Percentiles rank a stretch among this genome's conserved stretches.
Evolutionary conservation across 768 basidiomycete genomes (phyloP).

Genomic region (Ephemerocybe angulata): DNA sequence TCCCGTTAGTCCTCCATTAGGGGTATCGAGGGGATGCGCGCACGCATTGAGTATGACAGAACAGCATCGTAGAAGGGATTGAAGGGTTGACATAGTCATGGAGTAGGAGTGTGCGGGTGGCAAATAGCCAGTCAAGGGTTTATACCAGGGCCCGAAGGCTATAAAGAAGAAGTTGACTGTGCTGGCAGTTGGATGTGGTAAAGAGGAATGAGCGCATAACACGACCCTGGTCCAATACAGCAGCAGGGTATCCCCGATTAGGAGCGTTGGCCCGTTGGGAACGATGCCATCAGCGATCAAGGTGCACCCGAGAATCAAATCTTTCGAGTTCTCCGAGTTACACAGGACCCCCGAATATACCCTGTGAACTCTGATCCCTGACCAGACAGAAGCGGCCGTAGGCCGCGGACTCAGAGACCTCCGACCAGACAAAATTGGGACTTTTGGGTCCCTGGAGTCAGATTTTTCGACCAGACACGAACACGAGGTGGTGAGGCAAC

Average conservation of each 20-base stretch:
- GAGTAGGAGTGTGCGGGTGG: neutral
- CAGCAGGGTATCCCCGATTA: neutral
- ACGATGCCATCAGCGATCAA: neutral
- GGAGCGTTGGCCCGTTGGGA: neutral
- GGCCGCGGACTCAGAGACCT: too few species aligned
- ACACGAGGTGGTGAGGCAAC: too few species aligned
- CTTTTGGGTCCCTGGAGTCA: too few species aligned
- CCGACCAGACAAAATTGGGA: too few species aligned
- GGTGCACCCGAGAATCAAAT: too few species aligned
- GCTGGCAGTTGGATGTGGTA: constrained; percentile 3
- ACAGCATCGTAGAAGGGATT: constrained; percentile 33
- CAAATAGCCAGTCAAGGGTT: neutral
- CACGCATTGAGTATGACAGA: constrained; percentile 66
- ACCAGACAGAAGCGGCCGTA: too few species aligned
- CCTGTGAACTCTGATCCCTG: too few species aligned
- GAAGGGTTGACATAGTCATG: neutral
- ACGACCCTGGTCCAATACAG: neutral
- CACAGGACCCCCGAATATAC: too few species aligned
- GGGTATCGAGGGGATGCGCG: constrained; percentile 22
- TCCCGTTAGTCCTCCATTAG: neutral
- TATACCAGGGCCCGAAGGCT: neutral
- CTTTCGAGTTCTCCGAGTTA: too few species aligned
- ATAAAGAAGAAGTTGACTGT: neutral
- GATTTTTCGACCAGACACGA: too few species aligned
- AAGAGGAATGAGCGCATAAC: constrained; percentile 1